Evolutionary conservation across 2,329 filamentous ascomycete genomes (phyloP).

Genomic region (Microdochium paspali): DNA sequence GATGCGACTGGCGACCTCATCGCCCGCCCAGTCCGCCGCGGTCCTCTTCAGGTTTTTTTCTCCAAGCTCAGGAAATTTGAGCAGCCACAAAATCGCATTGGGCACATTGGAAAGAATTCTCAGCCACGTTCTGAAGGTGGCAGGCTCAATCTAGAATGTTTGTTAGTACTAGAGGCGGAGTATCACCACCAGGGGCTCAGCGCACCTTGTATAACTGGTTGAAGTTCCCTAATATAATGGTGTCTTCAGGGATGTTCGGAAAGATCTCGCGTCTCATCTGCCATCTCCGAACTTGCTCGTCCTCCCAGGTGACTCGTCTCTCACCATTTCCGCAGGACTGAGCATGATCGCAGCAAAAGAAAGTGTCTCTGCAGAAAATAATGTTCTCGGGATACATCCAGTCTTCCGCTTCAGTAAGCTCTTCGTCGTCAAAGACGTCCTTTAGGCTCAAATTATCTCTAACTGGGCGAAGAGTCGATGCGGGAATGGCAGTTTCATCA

Average conservation of each 20-base stretch:
- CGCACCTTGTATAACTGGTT: slow-evolving; percentile 95
- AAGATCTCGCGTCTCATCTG: slow-evolving; percentile 90
- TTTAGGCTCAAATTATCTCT: slow-evolving; percentile 65
- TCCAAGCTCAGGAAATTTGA: slow-evolving; percentile 92
- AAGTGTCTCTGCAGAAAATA: slow-evolving; percentile 87
- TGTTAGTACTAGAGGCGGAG: slow-evolving; percentile 7
- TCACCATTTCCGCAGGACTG: slow-evolving; percentile 75
- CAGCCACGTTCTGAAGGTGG: slow-evolving; percentile 91
- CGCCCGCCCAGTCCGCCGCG: slow-evolving; percentile 73
- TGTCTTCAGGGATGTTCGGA: slow-evolving; percentile 69
- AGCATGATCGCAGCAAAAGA: slow-evolving; percentile 96
- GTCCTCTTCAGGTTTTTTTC: slow-evolving; percentile 77
- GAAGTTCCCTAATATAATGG: slow-evolving; percentile 92
- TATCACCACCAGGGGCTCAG: slow-evolving; percentile 1
- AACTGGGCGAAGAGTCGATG: slow-evolving; percentile 69
- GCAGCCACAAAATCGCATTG: slow-evolving; percentile 85
- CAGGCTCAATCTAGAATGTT: slow-evolving; percentile 73
- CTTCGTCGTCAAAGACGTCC: slow-evolving; percentile 58
- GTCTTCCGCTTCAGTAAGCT: slow-evolving; percentile 58
- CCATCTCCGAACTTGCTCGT: slow-evolving; percentile 78
- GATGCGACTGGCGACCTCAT: slow-evolving; percentile 76
- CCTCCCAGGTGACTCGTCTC: slow-evolving; percentile 63
- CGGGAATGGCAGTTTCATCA: slow-evolving; percentile 78
- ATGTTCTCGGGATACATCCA: slow-evolving; percentile 98
- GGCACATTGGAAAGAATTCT: slow-evolving; percentile 79